Evolutionary conservation across 2,329 filamentous ascomycete genomes (phyloP), one percentile per base, ranked within the genome.

Genomic region (Aureobasidium sp.): DNA sequence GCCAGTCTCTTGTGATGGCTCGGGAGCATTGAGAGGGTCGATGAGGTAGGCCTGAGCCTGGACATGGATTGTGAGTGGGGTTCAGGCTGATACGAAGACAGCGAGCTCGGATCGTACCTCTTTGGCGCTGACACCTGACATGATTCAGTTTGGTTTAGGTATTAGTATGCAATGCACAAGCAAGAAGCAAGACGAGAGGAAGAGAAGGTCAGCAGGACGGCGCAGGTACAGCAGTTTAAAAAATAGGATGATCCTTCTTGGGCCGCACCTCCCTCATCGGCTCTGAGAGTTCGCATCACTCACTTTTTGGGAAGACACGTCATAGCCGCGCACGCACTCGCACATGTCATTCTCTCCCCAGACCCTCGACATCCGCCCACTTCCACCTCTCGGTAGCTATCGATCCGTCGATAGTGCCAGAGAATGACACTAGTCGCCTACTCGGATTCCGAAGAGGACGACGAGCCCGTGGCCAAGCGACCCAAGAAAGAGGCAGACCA

Each of bases 11-110:
- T 87, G 82, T 64, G 79, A 83, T 15, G 87, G 87, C 64, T 89
- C 85, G 11, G 85, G 85, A 24, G 81, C 86, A 67, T 79, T 85
- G 64, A 91, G 77, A 66, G 88, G 88, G 67, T 88, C 85, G 66
- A 90, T 82, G 48, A 91, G 77, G 69, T 87, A 85, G 68, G 83
- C 81, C 59, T 80, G 77, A 47, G 86, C 85, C 87, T 90, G 69
- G 17, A 35, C 39, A 37, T 56, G 57, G 62, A 70, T 60, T 56
- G 45, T 62, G 49, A 27, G 56, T 53, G 27, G 64, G 63, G 47
- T 44, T 33, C 45, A 27, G 42, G 17, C 17, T 50, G 29, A 39
- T 33, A 22, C 37, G 57, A 24, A 35, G 29, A 31, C 31, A 33
- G 22, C n/a, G 35, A 35, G 24, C 22, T 33, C 29, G 22, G 27